Percentiles rank a stretch among this genome's conserved stretches.
Conservation (phyloP, 768 basidiomycete species). For the Russula emetica region DNA sequence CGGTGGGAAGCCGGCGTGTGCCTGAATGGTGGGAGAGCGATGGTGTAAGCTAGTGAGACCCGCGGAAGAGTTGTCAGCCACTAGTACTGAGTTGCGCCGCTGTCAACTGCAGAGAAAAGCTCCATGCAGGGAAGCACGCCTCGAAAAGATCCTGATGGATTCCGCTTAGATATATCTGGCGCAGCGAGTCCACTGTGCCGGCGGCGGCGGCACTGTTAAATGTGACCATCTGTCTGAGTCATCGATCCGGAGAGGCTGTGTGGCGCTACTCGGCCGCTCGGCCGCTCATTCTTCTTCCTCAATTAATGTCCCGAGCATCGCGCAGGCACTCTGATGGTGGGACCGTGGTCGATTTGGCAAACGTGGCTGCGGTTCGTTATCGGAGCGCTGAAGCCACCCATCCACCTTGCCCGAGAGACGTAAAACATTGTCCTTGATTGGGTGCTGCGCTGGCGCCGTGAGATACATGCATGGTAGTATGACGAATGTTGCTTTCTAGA, state of each 20-base stretch:
- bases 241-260: neutral
- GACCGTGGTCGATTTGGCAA: neutral
- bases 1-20: neutral
- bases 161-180: neutral
- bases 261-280: neutral
- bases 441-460: neutral
- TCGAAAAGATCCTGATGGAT: neutral
- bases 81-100: slow-evolving; percentile 1
- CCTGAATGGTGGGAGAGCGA: slow-evolving; percentile 1
- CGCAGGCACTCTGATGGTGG: slow-evolving; percentile 1
- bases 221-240: neutral
- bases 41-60: neutral
- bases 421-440: slow-evolving; percentile 3
- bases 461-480: neutral
- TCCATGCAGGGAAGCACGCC: neutral
- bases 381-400: slow-evolving; percentile 3
- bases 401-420: neutral
- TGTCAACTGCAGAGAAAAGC: slow-evolving; percentile 13
- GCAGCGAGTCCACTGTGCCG: neutral
- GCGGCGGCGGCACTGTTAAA: neutral
- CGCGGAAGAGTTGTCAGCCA: neutral
- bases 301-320: neutral
- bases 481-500: neutral
- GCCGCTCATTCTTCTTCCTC: neutral
- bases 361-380: neutral